Evolutionary conservation across 2,329 filamentous ascomycete species (phyloP), one percentile per base, ranked within the genome.

Genomic region (Microascus cirrosus): DNA sequence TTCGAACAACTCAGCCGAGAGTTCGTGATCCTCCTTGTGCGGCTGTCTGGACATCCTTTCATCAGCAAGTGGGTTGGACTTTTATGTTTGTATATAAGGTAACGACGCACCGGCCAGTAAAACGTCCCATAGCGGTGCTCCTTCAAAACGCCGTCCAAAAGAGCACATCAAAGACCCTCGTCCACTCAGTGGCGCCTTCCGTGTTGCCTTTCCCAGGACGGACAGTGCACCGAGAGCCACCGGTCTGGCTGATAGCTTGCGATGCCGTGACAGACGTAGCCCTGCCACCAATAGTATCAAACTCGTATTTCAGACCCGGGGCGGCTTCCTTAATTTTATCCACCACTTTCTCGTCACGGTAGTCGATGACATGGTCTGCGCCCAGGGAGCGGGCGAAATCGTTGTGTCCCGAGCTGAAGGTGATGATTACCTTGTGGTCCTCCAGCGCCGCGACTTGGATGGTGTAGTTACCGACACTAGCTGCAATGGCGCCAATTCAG

Each of bases 341-440:
- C 12, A 70, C 65, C 2, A 74, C 71, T 1, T 70, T 68, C 0
- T 69, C 66, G 50, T 60, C 59, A 55, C 61, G 59, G 66, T 81
- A 78, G 68, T 82, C 75, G 59, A 80, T 75, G 25, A 69, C 70
- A 2, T 65, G 64, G 20, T 73, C 72, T 3, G 77, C 78, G 24
- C 79, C 79, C 6, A 74, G 70, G 0, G 64, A 66, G 57, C 68
- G 67, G 36, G 75, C 68, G 18, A 74, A 69, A 2, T 68, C 69
- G 48, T 68, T 67, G 63, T 78, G 76, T 42, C 61, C 60, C 1
- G 70, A 66, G 39, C 72, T 73, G 25, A 67, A 64, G 5, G 71
- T 74, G 2, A 71, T 62, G 15, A 71, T 64, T 6, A 74, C 71
- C 12, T 60, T 63, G 25, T 69, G 68, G 2, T 70, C 71, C 2